Evolutionary conservation across 2,329 filamentous ascomycete genomes (phyloP).

Genomic region (Zalaria obscura): DNA sequence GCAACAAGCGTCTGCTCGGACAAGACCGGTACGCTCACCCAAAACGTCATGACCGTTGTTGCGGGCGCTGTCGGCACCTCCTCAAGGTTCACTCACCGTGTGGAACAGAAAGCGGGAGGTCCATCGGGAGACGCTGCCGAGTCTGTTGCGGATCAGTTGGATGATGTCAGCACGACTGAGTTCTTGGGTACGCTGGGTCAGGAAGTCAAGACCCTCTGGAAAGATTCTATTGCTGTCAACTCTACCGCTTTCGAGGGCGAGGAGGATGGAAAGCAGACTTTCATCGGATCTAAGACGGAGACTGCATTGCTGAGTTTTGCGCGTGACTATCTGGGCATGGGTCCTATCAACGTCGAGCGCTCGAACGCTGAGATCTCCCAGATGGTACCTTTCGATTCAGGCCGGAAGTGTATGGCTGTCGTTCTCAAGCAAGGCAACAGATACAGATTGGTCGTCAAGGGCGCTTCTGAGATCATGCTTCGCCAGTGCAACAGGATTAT

Average conservation of each 20-base stretch:
- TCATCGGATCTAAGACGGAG: slow-evolving; percentile 66
- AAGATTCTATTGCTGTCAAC: slow-evolving; percentile 52
- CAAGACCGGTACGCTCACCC: slow-evolving; percentile 62
- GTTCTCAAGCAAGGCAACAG: slow-evolving; percentile 42
- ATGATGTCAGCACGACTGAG: slow-evolving; percentile 37
- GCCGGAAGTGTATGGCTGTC: slow-evolving; percentile 55
- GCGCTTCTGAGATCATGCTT: slow-evolving; percentile 37
- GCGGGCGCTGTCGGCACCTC: slow-evolving; percentile 52
- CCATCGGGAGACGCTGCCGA: slow-evolving; percentile 7
- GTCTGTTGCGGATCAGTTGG: slow-evolving; percentile 22
- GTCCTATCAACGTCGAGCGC: slow-evolving; percentile 44
- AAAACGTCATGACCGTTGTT: slow-evolving; percentile 65
- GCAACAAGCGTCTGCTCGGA: slow-evolving; percentile 67
- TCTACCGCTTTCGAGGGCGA: slow-evolving; percentile 57
- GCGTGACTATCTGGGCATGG: slow-evolving; percentile 50
- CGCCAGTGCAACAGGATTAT: slow-evolving; percentile 37
- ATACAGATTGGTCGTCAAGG: slow-evolving; percentile 42
- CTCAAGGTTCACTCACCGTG: slow-evolving; percentile 38
- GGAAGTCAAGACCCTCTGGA: slow-evolving; percentile 41
- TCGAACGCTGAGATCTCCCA: slow-evolving; percentile 45
- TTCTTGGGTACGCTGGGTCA: slow-evolving; percentile 38
- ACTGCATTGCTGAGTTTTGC: slow-evolving; percentile 60
- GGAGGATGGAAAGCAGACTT: slow-evolving; percentile 42
- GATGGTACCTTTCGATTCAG: slow-evolving; percentile 47
- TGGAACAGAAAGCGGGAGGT: slow-evolving; percentile 12